Base-by-base conservation (phyloP, 805 yeast genomes). In the Dipodascus albidus region DNA sequence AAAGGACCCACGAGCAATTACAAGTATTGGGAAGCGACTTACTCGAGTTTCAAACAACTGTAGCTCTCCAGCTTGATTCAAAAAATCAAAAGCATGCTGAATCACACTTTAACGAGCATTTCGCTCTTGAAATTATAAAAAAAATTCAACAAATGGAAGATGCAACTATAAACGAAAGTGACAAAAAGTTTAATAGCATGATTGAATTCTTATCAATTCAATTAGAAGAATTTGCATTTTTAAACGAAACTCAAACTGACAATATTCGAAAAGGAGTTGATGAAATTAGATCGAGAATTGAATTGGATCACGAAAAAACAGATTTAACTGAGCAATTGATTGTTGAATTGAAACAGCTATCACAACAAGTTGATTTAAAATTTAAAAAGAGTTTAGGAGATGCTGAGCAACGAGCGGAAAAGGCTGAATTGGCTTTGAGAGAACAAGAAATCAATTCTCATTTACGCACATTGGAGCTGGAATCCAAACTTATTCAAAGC, bases 161-260 rank as follows among this genome's bases (percentile, higher is more conserved):
- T 11, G 6, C 6, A 11, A 6, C 20, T 4, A 38, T 11, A 38
- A 4, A 14, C 6, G 44, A 38, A 14, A 38, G 44, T 14, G 44
- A 38, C 44, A 38, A 38, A 38, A 38, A 38, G 44, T 38, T 38
- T 14, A 38, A 38, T 19, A 38, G 44, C n/a, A 11, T 38, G 8
- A 19, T 38, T 4, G 44, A 38, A 14, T 38, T 38, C n/a, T 6
- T 38, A 14, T 38, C 44, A 11, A n/a, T 38, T n/a, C 44, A 38
- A 38, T 14, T 38, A 38, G 44, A 38, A 38, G 44, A 38, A 17
- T 38, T 11, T 17, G 68, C 69, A 14, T 54, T 67, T 31, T 85
- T 87, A 90, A 74, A 84, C 0, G 86, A 85, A 64, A 89, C 84
- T 60, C 91, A 85, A 60, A 77, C 87, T 50, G 93, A 84, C 69